phyloP scores from a whole-genome alignment of 2,329 filamentous ascomycete species.

The Colletotrichum kahawae region DNA sequence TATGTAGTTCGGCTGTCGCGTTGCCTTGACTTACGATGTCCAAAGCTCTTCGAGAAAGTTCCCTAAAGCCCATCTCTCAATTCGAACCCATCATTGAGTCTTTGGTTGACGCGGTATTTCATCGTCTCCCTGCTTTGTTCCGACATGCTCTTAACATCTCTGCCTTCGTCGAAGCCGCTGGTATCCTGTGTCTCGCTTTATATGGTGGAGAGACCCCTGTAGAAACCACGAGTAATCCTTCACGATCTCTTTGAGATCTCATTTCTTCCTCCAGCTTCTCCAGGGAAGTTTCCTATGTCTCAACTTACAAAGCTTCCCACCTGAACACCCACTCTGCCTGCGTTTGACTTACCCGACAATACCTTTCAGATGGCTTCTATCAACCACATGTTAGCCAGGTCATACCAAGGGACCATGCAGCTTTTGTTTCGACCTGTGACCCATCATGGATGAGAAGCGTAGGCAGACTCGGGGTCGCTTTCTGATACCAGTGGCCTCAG shows the following conservation, averaged over 20 bases:
- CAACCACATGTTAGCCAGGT: neutral
- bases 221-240: too few relatives aligned
- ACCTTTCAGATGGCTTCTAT: neutral
- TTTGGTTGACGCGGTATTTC: too few relatives aligned
- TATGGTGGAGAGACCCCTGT: too few relatives aligned
- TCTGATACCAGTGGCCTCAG: neutral
- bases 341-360: rapidly evolving
- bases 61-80: neutral
- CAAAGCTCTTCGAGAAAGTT: neutral
- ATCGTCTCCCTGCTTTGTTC: neutral
- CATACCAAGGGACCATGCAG: neutral
- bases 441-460: neutral
- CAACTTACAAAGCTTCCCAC: too few relatives aligned
- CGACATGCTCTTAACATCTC: rapidly evolving
- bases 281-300: neutral
- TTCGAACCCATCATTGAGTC: too few relatives aligned
- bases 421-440: neutral
- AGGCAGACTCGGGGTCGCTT: neutral
- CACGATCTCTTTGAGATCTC: too few relatives aligned
- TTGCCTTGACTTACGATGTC: too few relatives aligned
- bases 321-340: neutral
- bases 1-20: rapidly evolving
- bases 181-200: too few relatives aligned
- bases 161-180: too few relatives aligned
- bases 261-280: neutral